Percentiles rank a stretch among this genome's conserved stretches.
Evolutionary conservation across 495 filamentous ascomycete genomes (phyloP).

Genomic region (Podospora sp.): DNA sequence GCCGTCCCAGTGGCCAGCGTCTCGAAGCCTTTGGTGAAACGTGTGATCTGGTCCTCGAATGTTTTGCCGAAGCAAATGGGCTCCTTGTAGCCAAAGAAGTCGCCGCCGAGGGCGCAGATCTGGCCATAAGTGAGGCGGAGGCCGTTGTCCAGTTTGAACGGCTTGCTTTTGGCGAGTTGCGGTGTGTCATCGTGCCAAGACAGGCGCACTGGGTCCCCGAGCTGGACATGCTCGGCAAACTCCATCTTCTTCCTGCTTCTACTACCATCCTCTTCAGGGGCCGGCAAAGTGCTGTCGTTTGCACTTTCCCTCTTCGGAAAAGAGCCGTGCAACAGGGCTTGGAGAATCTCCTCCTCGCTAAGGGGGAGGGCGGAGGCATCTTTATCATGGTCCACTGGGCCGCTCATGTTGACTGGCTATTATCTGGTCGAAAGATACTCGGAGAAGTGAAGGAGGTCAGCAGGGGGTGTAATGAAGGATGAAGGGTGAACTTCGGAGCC

Average conservation of each 20-base stretch:
- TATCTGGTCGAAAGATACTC: no score
- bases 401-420: not conserved
- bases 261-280: no score
- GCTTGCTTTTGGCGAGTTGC: not conserved
- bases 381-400: not conserved
- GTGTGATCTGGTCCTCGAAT: not conserved
- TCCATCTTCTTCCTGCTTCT: not conserved
- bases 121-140: not conserved
- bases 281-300: no score
- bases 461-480: no score
- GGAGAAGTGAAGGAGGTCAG: no score
- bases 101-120: not conserved
- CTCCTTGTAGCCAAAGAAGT: not conserved
- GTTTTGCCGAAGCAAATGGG: constrained; percentile 1
- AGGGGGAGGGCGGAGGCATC: not conserved
- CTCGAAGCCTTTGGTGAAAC: not conserved
- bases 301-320: no score
- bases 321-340: not conserved
- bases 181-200: not conserved
- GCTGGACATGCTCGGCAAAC: not conserved
- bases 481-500: no score
- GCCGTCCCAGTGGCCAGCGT: not conserved
- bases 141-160: not conserved
- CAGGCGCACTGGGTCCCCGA: not conserved
- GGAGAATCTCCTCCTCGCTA: not conserved